These are phyloP conservation scores for Taiozyma sp. DNA, from an alignment of 1,139 yeast species.

Conservation along the genomic window DNA sequence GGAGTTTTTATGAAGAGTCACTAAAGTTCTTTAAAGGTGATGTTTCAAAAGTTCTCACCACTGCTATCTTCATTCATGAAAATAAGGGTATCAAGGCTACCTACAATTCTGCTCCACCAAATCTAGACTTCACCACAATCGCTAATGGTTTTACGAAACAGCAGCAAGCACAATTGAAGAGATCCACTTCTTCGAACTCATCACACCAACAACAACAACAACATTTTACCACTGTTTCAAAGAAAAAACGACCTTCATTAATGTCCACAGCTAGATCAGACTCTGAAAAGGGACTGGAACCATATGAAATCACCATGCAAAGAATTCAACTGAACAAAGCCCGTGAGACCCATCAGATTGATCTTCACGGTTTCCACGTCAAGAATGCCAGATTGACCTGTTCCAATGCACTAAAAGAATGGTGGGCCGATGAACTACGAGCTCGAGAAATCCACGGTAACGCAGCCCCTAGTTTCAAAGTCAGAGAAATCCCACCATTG, in stretches of 20 bases:
- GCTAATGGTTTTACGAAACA: not conserved
- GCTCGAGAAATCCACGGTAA: constrained; percentile 37
- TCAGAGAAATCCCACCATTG: constrained; percentile 34
- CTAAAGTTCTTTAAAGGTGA: constrained; percentile 38
- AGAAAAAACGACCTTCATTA: not conserved
- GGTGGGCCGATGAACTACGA: constrained; percentile 50
- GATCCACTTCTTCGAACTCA: not conserved
- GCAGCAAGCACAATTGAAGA: not conserved
- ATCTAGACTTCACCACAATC: constrained; percentile 8
- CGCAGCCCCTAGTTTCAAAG: constrained; percentile 17
- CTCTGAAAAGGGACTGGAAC: constrained; percentile 3
- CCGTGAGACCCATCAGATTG: constrained; percentile 28
- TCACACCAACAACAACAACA: not conserved
- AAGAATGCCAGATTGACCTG: constrained; percentile 36
- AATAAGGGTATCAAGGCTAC: constrained; percentile 22
- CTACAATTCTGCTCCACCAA: constrained; percentile 3
- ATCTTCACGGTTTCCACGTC: constrained; percentile 44
- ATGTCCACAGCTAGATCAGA: not conserved
- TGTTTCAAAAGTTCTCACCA: constrained; percentile 28
- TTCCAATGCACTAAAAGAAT: constrained; percentile 29
- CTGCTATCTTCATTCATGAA: constrained; percentile 28
- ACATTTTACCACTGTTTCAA: not conserved
- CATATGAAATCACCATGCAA: constrained; percentile 6
- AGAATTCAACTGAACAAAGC: constrained; percentile 7
- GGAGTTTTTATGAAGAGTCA: constrained; percentile 33